phyloP scores from a whole-genome alignment of 805 yeast species.

The Metschnikowia henanensis region DNA sequence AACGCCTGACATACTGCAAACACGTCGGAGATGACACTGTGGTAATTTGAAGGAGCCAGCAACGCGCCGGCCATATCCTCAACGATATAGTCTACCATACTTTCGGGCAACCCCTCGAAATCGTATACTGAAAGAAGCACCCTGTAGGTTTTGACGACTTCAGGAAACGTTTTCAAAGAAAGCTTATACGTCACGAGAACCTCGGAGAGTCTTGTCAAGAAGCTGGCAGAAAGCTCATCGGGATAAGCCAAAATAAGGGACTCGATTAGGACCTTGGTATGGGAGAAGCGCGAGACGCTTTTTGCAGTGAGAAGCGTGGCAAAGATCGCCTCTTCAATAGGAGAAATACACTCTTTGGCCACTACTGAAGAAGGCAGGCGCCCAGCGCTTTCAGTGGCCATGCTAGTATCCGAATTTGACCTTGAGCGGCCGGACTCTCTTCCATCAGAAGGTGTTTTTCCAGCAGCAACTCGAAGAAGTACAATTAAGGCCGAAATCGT shows the following conservation, averaged over 20 bases:
- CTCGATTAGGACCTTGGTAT: constrained; percentile 29
- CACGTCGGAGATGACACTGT: constrained; percentile 29
- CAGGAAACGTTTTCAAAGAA: constrained; percentile 25
- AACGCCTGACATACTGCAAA: constrained; percentile 24
- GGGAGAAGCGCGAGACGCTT: constrained; percentile 23
- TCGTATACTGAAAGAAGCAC: constrained; percentile 22
- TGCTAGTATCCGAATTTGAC: constrained; percentile 40
- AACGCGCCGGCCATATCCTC: constrained; percentile 25
- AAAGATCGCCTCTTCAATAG: constrained; percentile 28
- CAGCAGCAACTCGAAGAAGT: constrained; percentile 38
- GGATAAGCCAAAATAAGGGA: constrained; percentile 23
- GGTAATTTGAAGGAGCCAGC: constrained; percentile 25
- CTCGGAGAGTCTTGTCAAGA: constrained; percentile 20
- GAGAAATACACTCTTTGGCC: constrained; percentile 6
- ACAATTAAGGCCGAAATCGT: constrained; percentile 45
- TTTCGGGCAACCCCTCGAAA: constrained; percentile 17
- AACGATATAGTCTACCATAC: constrained; percentile 22
- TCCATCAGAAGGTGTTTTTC: not conserved
- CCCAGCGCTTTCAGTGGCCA: constrained; percentile 24
- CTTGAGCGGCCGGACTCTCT: constrained; percentile 1
- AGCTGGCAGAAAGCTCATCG: constrained; percentile 16
- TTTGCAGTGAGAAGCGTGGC: constrained; percentile 22
- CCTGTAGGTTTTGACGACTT: constrained; percentile 28
- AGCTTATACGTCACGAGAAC: constrained; percentile 21
- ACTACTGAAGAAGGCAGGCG: constrained; percentile 1